Conservation (phyloP, 257 asterid species). For the Leonotis leonurus region DNA sequence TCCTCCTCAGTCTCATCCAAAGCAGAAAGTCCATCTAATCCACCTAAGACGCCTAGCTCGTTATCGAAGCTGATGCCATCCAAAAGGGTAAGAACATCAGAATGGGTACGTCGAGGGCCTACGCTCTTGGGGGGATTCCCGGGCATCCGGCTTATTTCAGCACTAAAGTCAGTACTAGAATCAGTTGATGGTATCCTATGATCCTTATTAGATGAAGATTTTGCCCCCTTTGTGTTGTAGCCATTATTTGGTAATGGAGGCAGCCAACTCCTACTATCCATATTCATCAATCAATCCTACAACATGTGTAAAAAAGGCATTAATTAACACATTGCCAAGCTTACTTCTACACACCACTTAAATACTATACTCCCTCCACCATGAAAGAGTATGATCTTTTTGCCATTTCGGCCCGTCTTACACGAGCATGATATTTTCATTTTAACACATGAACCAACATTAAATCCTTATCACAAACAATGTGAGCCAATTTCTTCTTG, state of each 20-base stretch:
- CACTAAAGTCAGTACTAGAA: slow-evolving; percentile 37
- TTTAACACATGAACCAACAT: too few species aligned
- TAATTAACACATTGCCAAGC: neutral
- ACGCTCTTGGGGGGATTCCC: slow-evolving; percentile 58
- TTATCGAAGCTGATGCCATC: slow-evolving; percentile 77
- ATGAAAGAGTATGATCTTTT: too few species aligned
- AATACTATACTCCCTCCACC: too few species aligned
- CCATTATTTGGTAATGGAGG: slow-evolving; percentile 54
- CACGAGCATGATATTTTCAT: too few species aligned
- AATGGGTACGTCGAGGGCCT: slow-evolving; percentile 79
- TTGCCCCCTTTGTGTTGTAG: slow-evolving; percentile 36
- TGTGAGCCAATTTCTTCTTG: too few species aligned
- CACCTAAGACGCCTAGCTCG: slow-evolving; percentile 76
- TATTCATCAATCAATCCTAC: slow-evolving; percentile 44
- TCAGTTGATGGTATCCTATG: slow-evolving; percentile 30
- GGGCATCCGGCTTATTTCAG: slow-evolving; percentile 70
- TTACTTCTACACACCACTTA: neutral
- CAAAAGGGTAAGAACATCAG: slow-evolving; percentile 76
- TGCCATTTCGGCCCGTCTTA: too few species aligned
- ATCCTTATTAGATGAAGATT: slow-evolving; percentile 33
- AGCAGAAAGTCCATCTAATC: slow-evolving; percentile 56
- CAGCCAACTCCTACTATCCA: slow-evolving; percentile 44
- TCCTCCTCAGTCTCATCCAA: slow-evolving; percentile 75
- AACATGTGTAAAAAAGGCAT: slow-evolving; percentile 10
- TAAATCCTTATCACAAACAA: too few species aligned